These are phyloP conservation scores for Viridothelium virens DNA, from an alignment of 495 filamentous ascomycete genomes.

Conservation along the genomic window DNA sequence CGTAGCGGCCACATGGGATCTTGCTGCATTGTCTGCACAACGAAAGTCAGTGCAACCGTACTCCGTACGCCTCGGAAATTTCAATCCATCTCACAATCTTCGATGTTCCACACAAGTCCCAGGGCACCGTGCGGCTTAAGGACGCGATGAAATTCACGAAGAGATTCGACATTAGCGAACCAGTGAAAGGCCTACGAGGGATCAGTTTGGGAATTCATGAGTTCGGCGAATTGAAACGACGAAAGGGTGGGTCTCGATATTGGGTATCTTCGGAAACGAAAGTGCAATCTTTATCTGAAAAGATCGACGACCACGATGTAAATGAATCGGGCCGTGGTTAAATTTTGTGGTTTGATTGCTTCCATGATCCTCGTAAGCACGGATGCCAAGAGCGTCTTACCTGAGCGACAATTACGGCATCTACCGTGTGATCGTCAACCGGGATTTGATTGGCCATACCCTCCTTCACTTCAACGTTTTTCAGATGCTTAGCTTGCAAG, in stretches of 20 bases:
- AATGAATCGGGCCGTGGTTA: background rate
- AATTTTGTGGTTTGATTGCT: background rate
- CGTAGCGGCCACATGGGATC: constrained; percentile 14
- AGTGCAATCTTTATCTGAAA: background rate
- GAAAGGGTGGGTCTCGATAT: background rate
- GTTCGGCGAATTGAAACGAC: background rate
- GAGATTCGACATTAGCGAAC: constrained; percentile 51
- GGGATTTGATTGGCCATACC: constrained; percentile 50
- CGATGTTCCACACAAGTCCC: constrained; percentile 59
- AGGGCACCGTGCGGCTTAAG: constrained; percentile 45
- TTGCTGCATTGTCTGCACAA: constrained; percentile 22
- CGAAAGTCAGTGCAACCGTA: background rate
- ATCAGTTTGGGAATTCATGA: background rate
- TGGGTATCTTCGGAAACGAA: background rate
- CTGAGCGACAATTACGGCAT: constrained; percentile 58
- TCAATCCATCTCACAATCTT: constrained; percentile 47
- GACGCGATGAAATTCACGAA: constrained; percentile 52
- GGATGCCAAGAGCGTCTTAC: constrained; percentile 34
- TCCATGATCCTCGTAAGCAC: background rate
- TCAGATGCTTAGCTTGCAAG: constrained; percentile 46
- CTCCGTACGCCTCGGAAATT: background rate
- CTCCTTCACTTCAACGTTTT: constrained; percentile 42
- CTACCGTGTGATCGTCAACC: constrained; percentile 48
- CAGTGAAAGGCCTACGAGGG: constrained; percentile 32
- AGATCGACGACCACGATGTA: background rate